A percentile compares a stretch with the other conserved stretches of the same genome.
These are phyloP conservation scores for Ceratobasidium sp. DNA, from an alignment of 1,284 basidiomycete genomes.

Conservation along the genomic window DNA sequence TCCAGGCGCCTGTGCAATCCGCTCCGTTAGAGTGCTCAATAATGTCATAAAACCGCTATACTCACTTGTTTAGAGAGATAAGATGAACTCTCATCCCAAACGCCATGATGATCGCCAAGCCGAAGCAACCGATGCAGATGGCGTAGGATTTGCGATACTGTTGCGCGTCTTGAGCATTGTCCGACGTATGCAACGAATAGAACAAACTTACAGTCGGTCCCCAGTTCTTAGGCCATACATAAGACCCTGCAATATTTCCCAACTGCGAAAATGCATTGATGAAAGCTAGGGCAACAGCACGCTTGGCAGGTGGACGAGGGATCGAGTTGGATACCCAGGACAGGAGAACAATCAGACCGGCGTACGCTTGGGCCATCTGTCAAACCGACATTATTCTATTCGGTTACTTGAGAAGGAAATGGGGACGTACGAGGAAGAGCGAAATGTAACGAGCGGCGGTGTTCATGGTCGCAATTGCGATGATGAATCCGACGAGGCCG, in stretches of 20 bases:
- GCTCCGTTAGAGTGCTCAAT: background rate
- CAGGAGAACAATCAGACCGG: conserved; percentile 73
- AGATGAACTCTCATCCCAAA: conserved; percentile 67
- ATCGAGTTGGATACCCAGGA: conserved; percentile 81
- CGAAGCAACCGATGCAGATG: conserved; percentile 63
- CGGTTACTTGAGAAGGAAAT: conserved; percentile 19
- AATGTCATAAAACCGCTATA: background rate
- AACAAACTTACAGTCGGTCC: conserved; percentile 23
- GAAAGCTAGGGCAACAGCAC: conserved; percentile 78
- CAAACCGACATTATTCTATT: background rate
- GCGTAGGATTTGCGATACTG: conserved; percentile 61
- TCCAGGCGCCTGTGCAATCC: conserved; percentile 20
- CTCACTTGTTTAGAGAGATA: conserved; percentile 59
- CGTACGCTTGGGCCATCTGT: conserved; percentile 75
- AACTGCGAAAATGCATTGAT: conserved; percentile 77
- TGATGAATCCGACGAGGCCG: conserved; percentile 77
- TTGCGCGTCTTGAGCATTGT: background rate
- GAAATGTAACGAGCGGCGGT: conserved; percentile 74
- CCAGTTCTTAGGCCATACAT: conserved; percentile 56
- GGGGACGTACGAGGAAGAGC: conserved; percentile 60
- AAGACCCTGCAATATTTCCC: conserved; percentile 81
- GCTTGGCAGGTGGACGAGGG: conserved; percentile 74
- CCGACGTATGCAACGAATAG: background rate
- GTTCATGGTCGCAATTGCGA: conserved; percentile 78
- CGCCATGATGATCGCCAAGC: conserved; percentile 64